A percentile compares a stretch with the other conserved stretches of the same genome.
Evolutionary conservation across 345 rosid species (phyloP).

Genomic region (Brassica juncea): DNA sequence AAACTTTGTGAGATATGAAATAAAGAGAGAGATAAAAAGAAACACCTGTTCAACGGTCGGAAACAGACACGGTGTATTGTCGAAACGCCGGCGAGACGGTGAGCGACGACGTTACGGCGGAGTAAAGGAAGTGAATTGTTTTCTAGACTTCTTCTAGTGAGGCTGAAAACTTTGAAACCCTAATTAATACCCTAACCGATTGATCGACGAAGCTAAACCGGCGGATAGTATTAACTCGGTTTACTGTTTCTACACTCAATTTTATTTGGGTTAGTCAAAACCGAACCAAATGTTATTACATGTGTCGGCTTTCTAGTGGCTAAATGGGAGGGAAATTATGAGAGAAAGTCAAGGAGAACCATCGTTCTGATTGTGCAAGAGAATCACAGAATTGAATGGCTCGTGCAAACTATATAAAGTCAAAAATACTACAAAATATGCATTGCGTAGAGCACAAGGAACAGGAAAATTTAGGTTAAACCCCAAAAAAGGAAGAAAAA

Average conservation of each 20-base stretch:
- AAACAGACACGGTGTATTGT: background rate
- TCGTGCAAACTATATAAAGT: slow-evolving; percentile 18
- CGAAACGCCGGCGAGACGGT: slow-evolving; percentile 20
- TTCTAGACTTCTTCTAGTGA: background rate
- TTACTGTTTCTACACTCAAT: no score
- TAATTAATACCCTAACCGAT: slow-evolving; percentile 9
- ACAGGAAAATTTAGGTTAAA: background rate
- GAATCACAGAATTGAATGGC: slow-evolving; percentile 19
- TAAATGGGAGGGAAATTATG: background rate
- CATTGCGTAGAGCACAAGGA: background rate
- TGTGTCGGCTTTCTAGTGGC: background rate
- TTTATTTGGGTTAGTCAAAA: background rate
- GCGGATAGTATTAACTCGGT: background rate
- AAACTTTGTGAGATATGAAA: background rate
- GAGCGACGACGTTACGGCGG: background rate
- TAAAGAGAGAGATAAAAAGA: background rate
- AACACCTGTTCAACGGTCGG: background rate
- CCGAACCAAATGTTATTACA: background rate
- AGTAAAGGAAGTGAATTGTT: background rate
- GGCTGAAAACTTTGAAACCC: slow-evolving; percentile 4
- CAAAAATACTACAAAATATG: no score
- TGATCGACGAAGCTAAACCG: slow-evolving; percentile 8
- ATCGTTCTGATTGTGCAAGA: background rate
- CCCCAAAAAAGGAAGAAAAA: background rate
- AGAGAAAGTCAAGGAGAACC: slow-evolving; percentile 35